Evolutionary conservation across 257 asterid genomes (phyloP).

Genomic region (Nicotiana knightiana): DNA sequence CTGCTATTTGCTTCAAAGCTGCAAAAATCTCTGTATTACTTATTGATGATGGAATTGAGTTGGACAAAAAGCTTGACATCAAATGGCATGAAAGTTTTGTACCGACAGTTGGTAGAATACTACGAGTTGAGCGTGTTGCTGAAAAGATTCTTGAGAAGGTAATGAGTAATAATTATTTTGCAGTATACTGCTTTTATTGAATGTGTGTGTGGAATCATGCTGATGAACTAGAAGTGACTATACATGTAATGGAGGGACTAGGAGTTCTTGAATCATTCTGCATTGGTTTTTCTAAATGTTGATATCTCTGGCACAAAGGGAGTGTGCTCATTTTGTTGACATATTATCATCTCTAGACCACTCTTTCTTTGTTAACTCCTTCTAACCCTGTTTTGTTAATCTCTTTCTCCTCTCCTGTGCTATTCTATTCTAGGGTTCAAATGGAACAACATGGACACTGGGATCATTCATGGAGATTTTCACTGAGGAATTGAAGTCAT

Average conservation of each 20-base stretch:
- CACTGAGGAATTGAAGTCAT: constrained; percentile 54
- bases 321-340: not conserved
- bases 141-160: constrained; percentile 78
- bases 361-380: not conserved
- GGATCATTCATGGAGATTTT: constrained; percentile 51
- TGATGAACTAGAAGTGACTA: too few relatives aligned
- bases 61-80: constrained; percentile 53
- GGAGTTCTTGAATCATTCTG: not conserved
- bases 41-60: constrained; percentile 76
- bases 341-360: not conserved
- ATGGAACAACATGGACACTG: constrained; percentile 59
- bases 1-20: constrained; percentile 60
- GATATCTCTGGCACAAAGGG: not conserved
- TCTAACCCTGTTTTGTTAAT: not conserved
- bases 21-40: constrained; percentile 60
- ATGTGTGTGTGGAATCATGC: not conserved
- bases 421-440: constrained; percentile 44
- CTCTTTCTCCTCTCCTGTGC: constrained; percentile 8
- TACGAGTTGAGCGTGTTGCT: constrained; percentile 73
- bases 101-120: constrained; percentile 66
- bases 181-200: not conserved
- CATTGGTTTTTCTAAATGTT: not conserved
- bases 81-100: constrained; percentile 69
- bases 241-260: not conserved
- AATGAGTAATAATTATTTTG: constrained; percentile 1